Evolutionary conservation across 306 rosid species (phyloP), one percentile per base, ranked within the genome.

Genomic region (Castanospermum australe): DNA sequence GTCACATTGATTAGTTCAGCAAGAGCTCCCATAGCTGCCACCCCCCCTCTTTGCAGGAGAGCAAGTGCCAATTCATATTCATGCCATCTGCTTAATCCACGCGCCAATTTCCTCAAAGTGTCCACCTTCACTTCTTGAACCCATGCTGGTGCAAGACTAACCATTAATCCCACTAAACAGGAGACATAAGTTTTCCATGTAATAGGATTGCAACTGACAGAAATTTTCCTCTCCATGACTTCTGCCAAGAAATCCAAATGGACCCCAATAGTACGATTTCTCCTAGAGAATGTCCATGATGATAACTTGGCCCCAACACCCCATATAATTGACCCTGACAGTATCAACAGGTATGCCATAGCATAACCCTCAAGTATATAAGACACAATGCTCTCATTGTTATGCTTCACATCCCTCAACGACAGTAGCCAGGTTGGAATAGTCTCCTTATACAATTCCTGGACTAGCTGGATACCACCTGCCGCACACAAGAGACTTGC

Each of bases 361-460:
- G 87, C 92, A 63, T 90, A 90, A 24, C 96, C 97, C 76, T 87
- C 90, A 36, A 92, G 85, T 30, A 89, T 65, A 12, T 52, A 18
- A 8, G 90, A 82, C n/a, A 59, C 76, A 0, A 71, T 80, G 35
- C 62, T 79, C 71, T 35, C 83, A 76, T 81, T 73, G 60, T 75
- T 79, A 0, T 56, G 84, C 59, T 82, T 84, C 51, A 66, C 78
- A 48, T 84, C 82, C 73, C 85, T 79, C 30, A 81, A 67, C 0
- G 89, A 86, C 42, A 92, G 83, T 35, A 92, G 59, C 93, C 96
- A 86, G 69, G 93, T 87, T n/a, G 97, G 96, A 81, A 92, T 86
- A 14, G 96, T 86, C 59, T 92, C 90, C 75, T 73, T 79, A 56
- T 86, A 89, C 75, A 92, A 85, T 70, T 84, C 89, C 57, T 87